Base-by-base conservation (phyloP, 2,329 filamentous ascomycete genomes). In the Stagonosporopsis vannaccii region DNA sequence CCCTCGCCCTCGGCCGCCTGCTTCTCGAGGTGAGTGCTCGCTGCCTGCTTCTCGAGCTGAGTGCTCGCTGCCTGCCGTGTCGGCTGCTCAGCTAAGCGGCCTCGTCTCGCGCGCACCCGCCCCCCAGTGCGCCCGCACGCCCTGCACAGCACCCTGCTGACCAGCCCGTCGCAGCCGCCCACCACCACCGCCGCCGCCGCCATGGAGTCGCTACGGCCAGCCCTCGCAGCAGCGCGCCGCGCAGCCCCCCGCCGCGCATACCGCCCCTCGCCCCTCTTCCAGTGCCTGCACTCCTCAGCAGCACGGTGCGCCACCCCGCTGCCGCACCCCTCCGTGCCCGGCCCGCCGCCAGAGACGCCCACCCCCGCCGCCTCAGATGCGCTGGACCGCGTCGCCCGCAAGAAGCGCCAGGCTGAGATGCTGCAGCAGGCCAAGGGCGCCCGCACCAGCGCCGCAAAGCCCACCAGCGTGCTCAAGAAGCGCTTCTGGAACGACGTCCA, bases 401-500 rank as follows among this genome's bases (percentile, higher is more conserved):
- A 82, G 63, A 74, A 77, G 57, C 77, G 80, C 59, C 82, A 85
- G 68, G 79, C 79, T 3, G 80, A 83, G 57, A 67, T 80, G 30
- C 71, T 85, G 56, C 71, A 78, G 58, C 71, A 79, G 67, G 79
- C 79, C 4, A 78, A 81, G 59, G 72, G 80, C 60, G 61, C 78
- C 48, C 77, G 74, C 44, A 58, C 75, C 2, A 71, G 78, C 48
- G 75, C 79, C 3, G 62, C 61, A 39, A 82, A 82, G 61, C 80
- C 81, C 2, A 72, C 75, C 17, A 79, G 74, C 32, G 70, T 84
- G 54, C 81, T 88, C 69, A 82, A 82, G 70, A 90, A 87, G 79
- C 85, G 93, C 49, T 97, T 97, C 80, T 98, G 94, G 94, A 91
- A 90, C 75, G 85, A 95, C 71, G 91, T 95, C 1, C 76, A 82